Conservation (phyloP, 768 basidiomycete genomes). For the Lentinus tigrinus region DNA sequence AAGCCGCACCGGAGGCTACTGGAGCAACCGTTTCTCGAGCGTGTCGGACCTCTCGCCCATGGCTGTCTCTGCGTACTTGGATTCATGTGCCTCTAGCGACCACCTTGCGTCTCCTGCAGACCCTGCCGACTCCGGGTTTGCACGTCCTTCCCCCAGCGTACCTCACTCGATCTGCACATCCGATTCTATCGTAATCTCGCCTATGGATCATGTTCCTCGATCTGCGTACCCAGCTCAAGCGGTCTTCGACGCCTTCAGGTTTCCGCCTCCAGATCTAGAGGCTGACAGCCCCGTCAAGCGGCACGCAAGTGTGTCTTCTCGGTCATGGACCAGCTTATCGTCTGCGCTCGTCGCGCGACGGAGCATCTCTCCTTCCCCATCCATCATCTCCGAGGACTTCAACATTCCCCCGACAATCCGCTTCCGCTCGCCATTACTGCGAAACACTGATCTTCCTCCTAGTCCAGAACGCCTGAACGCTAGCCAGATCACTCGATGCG, state of each 20-base stretch:
- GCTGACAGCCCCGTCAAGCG: background rate
- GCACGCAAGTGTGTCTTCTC: background rate
- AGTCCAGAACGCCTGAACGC: too few relatives aligned
- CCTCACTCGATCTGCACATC: background rate
- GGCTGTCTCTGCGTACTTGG: constrained; percentile 17
- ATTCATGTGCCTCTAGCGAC: constrained; percentile 1
- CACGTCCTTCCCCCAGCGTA: background rate
- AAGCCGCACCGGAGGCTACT: constrained; percentile 9
- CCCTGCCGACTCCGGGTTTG: background rate
- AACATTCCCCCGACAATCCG: background rate
- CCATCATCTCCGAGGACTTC: background rate
- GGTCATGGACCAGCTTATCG: constrained; percentile 3
- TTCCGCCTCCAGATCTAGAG: background rate
- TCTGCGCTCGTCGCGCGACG: background rate
- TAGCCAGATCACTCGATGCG: background rate
- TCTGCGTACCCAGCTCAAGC: background rate
- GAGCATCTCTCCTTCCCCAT: constrained; percentile 13
- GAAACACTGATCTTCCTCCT: background rate
- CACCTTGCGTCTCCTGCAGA: background rate
- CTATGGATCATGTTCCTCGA: background rate
- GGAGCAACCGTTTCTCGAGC: constrained; percentile 16
- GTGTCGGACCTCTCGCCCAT: constrained; percentile 14
- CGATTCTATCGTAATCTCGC: constrained; percentile 2
- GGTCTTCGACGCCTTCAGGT: background rate
- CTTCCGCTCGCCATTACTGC: constrained; percentile 8